Evolutionary conservation across 345 rosid genomes (phyloP).

Genomic region (Cochlearia excelsa): DNA sequence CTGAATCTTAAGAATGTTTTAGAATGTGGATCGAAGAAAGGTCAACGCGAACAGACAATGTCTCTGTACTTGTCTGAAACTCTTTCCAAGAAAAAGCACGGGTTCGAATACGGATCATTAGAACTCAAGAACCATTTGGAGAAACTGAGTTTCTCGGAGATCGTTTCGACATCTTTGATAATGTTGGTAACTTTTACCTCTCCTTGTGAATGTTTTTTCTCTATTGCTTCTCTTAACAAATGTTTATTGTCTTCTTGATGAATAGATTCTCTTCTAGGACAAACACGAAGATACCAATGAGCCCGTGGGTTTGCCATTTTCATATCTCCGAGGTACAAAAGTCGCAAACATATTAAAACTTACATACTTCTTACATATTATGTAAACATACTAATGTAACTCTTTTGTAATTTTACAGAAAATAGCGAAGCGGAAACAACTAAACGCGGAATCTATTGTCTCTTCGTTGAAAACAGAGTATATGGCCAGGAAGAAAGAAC

Average conservation of each 20-base stretch:
- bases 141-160: conserved; percentile 62
- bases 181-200: conserved; percentile 46
- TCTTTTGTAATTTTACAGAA: conserved; percentile 48
- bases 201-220: conserved; percentile 1
- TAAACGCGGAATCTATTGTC: conserved; percentile 45
- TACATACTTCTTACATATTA: background rate
- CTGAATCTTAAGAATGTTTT: conserved; percentile 56
- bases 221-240: conserved; percentile 17
- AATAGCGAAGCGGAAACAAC: conserved; percentile 49
- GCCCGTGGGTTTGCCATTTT: conserved; percentile 92
- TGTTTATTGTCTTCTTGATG: conserved; percentile 33
- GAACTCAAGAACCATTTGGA: conserved; percentile 77
- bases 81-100: conserved; percentile 69
- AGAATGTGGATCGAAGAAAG: conserved; percentile 78
- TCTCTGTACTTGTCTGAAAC: conserved; percentile 67
- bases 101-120: conserved; percentile 84
- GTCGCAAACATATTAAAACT: background rate
- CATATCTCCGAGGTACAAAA: conserved; percentile 64
- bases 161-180: conserved; percentile 64
- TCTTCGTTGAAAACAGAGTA: conserved; percentile 49
- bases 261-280: conserved; percentile 52
- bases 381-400: conserved; percentile 1
- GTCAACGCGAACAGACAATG: conserved; percentile 52
- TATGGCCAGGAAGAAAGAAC: conserved; percentile 31
- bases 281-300: conserved; percentile 30